Base-by-base conservation (phyloP, 73 alveolate genomes). In the Symbiodinium natans region DNA sequence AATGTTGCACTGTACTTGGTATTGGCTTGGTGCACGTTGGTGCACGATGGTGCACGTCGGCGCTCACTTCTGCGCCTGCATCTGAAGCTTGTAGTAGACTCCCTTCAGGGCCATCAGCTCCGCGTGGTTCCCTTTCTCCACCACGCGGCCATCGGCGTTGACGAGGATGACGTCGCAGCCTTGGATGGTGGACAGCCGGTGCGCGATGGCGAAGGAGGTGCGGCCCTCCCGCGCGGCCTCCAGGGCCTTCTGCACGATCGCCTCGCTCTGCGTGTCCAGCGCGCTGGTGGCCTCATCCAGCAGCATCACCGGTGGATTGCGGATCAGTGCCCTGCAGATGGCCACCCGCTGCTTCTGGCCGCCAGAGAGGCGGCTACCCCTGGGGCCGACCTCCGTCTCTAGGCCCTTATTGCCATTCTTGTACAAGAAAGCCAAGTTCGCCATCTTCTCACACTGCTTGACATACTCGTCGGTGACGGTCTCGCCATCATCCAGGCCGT, bases 301-400 rank as follows among this genome's bases (percentile, higher is more conserved):
- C 95, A 88, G 23, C 95, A 92, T 71, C 77, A 92, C 98, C 34
- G 74, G 74, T 36, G 98, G 98, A n/a, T 92, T 56, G 33, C 98
- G 89, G 89, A 92, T 40, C 82, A 92, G 56, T 11, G 98, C 98
- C 11, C 98, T 52, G 98, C 98, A 92, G 89, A 92, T 92, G 82
- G 98, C 98, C 98, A 92, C 98, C 23, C 98, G 98, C 89, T 92
- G 98, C 98, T 92, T 92, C 98, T 92, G 98, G 29, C 98, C 98
- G 4, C 98, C 98, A 3, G 63, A n/a, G 41, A 92, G 86, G 43
- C 46, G 86, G 39, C 41, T 19, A 5, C 92, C 73, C 33, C 92
- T 63, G 7, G 92, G 46, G 39, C 42, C 48, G 23, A 39, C 94
- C 68, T 52, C 68, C 21, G 68, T 52, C n/a, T 52, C 82, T 34